A percentile compares a stretch with the other conserved stretches of the same genome.
Evolutionary conservation across 352 stramenopile species (phyloP).

Genomic region (Aphanomyces invadans): DNA sequence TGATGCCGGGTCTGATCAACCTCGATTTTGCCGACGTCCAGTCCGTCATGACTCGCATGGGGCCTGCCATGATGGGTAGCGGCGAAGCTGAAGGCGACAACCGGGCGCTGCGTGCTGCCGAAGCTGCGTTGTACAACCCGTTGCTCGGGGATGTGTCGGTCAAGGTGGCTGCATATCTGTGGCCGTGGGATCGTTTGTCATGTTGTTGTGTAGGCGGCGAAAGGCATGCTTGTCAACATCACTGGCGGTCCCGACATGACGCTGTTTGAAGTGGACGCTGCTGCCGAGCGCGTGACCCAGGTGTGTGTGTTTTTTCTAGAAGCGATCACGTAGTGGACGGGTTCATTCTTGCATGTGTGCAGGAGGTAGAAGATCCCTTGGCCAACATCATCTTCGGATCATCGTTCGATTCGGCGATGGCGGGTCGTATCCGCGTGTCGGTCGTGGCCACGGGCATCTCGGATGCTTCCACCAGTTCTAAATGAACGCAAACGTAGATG

Average conservation of each 20-base stretch:
- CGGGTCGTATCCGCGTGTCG: constrained; percentile 77
- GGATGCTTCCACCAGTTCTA: constrained; percentile 27
- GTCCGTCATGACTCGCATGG: constrained; percentile 84
- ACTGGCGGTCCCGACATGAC: constrained; percentile 90
- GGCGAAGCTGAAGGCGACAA: constrained; percentile 88
- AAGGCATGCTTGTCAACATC: constrained; percentile 94
- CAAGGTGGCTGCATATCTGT: constrained; percentile 33
- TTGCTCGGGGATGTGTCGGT: constrained; percentile 86
- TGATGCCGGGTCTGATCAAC: constrained; percentile 84
- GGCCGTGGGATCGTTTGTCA: neutral
- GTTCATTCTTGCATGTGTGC: constrained; percentile 1
- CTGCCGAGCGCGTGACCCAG: constrained; percentile 74
- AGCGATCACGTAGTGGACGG: too few relatives aligned
- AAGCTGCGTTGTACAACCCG: constrained; percentile 79
- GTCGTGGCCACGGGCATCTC: constrained; percentile 81
- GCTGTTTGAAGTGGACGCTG: constrained; percentile 87
- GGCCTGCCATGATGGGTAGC: constrained; percentile 87
- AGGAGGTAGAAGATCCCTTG: constrained; percentile 80
- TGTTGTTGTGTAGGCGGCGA: constrained; percentile 59
- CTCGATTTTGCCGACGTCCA: constrained; percentile 83
- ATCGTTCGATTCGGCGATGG: constrained; percentile 73
- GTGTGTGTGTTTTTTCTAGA: constrained; percentile 24
- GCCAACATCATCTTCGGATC: constrained; percentile 87
- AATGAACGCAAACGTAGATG: too few relatives aligned
- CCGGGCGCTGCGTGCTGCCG: constrained; percentile 68